A percentile compares a stretch with the other conserved stretches of the same genome.
phyloP scores from a whole-genome alignment of 495 filamentous ascomycete species.

The Recurvomyces mirabilis region DNA sequence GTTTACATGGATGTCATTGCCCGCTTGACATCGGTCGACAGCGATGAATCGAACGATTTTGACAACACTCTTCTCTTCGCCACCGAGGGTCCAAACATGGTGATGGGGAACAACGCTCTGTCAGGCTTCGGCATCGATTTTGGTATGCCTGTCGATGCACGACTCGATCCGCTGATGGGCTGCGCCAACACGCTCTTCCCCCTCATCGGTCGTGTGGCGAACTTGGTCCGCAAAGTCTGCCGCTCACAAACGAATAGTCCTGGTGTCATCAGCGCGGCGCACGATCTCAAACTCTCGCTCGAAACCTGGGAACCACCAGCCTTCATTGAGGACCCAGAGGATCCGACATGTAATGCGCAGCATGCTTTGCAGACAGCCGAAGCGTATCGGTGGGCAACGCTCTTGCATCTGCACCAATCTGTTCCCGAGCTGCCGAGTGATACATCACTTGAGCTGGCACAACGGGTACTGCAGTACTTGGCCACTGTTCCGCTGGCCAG shows the following conservation, averaged over 20 bases:
- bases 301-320: slow-evolving; percentile 53
- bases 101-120: slow-evolving; percentile 13
- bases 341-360: slow-evolving; percentile 51
- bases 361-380: slow-evolving; percentile 63
- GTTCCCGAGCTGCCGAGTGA: slow-evolving; percentile 62
- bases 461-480: slow-evolving; percentile 49
- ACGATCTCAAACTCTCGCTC: slow-evolving; percentile 50
- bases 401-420: slow-evolving; percentile 67
- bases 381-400: slow-evolving; percentile 65
- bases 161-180: slow-evolving; percentile 69
- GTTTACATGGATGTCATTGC: slow-evolving; percentile 77
- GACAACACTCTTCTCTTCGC: slow-evolving; percentile 32
- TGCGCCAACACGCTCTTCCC: slow-evolving; percentile 64
- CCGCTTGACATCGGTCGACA: slow-evolving; percentile 55
- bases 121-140: slow-evolving; percentile 23
- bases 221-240: slow-evolving; percentile 54
- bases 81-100: slow-evolving; percentile 17
- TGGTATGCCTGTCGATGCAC: slow-evolving; percentile 31
- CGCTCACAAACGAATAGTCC: slow-evolving; percentile 47
- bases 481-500: slow-evolving; percentile 53
- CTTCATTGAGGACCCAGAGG: slow-evolving; percentile 47
- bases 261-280: slow-evolving; percentile 51
- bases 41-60: slow-evolving; percentile 44
- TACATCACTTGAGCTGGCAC: slow-evolving; percentile 46
- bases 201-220: slow-evolving; percentile 57